These are phyloP conservation scores for Elongisporangium undulatum DNA, from an alignment of 352 stramenopile genomes.

Conservation along the genomic window DNA sequence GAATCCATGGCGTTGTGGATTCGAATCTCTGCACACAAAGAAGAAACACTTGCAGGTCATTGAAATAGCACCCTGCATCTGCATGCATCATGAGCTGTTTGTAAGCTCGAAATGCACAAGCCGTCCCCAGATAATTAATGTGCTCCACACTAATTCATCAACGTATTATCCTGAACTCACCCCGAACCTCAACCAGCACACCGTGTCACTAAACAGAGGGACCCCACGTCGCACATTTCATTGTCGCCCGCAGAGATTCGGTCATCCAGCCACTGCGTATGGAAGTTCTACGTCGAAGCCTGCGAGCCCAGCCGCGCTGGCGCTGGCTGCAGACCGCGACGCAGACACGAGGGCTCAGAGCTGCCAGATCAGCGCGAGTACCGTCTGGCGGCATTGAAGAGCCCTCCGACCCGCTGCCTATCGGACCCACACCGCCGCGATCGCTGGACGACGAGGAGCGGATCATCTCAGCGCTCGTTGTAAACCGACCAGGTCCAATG, in stretches of 20 bases:
- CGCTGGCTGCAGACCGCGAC: neutral
- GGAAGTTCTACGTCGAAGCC: neutral
- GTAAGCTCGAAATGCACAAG: too few species aligned
- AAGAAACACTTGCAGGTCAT: too few species aligned
- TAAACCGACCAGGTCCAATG: slow-evolving; percentile 48
- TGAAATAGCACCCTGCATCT: too few species aligned
- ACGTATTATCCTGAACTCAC: neutral
- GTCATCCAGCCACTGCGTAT: neutral
- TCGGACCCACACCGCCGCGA: neutral
- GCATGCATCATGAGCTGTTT: too few species aligned
- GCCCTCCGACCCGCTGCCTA: neutral
- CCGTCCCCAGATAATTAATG: neutral
- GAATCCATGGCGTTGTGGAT: too few species aligned
- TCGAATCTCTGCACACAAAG: too few species aligned
- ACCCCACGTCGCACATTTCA: neutral
- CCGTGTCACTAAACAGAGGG: neutral
- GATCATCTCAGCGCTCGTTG: slow-evolving; percentile 72
- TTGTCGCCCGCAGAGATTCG: neutral
- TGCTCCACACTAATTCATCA: neutral
- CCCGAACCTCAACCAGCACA: neutral
- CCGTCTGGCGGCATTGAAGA: neutral
- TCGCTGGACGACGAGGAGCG: slow-evolving; percentile 31
- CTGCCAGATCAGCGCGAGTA: neutral
- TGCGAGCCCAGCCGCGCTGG: neutral
- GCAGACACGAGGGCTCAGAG: neutral